Conservation (phyloP, 208 protist species). For the Wallacemonas collosoma region DNA sequence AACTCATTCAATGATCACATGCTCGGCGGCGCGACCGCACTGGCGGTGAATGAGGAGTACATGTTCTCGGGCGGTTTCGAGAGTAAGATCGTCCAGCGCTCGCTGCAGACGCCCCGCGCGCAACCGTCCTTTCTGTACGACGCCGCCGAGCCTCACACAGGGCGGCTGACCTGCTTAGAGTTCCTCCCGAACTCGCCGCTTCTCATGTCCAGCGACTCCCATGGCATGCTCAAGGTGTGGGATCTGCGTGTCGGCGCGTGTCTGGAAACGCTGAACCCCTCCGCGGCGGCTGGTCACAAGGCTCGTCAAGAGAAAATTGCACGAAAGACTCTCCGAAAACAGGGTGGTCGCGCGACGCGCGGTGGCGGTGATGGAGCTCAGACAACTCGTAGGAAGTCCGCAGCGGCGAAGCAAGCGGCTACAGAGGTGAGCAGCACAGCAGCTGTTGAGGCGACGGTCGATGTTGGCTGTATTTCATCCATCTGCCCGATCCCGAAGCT, state of each 20-base stretch:
- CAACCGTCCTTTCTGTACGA: conserved; percentile 44
- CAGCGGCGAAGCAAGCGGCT: no score
- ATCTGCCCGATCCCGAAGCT: conserved; percentile 32
- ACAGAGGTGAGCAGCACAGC: neutral
- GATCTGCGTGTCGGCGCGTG: conserved; percentile 51
- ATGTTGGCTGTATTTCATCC: conserved; percentile 20
- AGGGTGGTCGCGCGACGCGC: neutral
- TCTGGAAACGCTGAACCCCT: conserved; percentile 37
- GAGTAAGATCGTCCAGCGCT: conserved; percentile 46
- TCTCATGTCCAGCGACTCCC: conserved; percentile 47
- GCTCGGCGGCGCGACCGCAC: conserved; percentile 29
- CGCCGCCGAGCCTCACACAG: conserved; percentile 33
- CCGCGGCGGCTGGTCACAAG: neutral
- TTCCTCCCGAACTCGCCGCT: conserved; percentile 31
- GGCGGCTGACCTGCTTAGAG: conserved; percentile 35
- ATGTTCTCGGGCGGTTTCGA: conserved; percentile 54
- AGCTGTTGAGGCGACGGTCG: conserved; percentile 14
- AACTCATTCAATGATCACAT: conserved; percentile 55
- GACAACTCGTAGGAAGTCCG: no score
- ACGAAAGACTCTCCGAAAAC: neutral
- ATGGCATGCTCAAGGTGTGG: conserved; percentile 60
- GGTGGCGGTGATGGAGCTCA: neutral
- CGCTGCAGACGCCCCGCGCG: conserved; percentile 26
- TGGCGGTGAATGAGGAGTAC: conserved; percentile 46
- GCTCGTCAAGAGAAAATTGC: conserved; percentile 5